These are phyloP conservation scores for Starmerella apicola DNA, from an alignment of 805 yeast genomes.

Conservation along the genomic window DNA sequence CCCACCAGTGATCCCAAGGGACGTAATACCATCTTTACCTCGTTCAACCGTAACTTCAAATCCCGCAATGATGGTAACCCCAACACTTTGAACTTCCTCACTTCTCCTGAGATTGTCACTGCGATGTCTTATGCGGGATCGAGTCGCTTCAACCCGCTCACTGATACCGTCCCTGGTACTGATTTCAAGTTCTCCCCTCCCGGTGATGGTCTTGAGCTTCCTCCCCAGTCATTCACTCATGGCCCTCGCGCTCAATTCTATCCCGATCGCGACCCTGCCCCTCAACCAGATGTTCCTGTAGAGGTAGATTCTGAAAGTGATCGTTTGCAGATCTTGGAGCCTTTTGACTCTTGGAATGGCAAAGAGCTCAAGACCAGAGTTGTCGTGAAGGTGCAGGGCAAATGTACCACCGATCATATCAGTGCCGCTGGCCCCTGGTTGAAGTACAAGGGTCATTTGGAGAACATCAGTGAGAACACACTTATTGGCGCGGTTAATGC, in stretches of 20 bases:
- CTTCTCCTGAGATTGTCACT: conserved; percentile 97
- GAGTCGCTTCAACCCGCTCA: conserved; percentile 80
- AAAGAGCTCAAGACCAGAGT: conserved; percentile 67
- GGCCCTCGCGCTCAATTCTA: conserved; percentile 61
- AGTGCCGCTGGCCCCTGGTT: conserved; percentile 99
- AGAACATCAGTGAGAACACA: conserved; percentile 89
- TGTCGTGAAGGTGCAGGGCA: conserved; percentile 85
- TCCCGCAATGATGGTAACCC: conserved; percentile 98
- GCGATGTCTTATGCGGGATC: conserved; percentile 94
- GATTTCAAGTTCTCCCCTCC: conserved; percentile 66
- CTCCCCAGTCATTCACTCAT: conserved; percentile 58
- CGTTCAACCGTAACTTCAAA: conserved; percentile 95
- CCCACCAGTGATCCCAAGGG: conserved; percentile 26
- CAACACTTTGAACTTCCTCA: conserved; percentile 90
- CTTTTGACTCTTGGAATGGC: conserved; percentile 78
- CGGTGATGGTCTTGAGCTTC: conserved; percentile 64
- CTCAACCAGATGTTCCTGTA: conserved; percentile 46
- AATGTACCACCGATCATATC: conserved; percentile 96
- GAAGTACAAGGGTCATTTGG: conserved; percentile 95
- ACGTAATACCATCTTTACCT: conserved; percentile 82
- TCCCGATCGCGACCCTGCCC: conserved; percentile 57
- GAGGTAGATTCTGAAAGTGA: conserved; percentile 80
- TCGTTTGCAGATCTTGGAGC: conserved; percentile 81
- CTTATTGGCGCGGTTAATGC: conserved; percentile 93
- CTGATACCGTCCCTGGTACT: conserved; percentile 56